Conservation (phyloP, 2,329 filamentous ascomycete species). For the Neofusicoccum kwambonambiense region DNA sequence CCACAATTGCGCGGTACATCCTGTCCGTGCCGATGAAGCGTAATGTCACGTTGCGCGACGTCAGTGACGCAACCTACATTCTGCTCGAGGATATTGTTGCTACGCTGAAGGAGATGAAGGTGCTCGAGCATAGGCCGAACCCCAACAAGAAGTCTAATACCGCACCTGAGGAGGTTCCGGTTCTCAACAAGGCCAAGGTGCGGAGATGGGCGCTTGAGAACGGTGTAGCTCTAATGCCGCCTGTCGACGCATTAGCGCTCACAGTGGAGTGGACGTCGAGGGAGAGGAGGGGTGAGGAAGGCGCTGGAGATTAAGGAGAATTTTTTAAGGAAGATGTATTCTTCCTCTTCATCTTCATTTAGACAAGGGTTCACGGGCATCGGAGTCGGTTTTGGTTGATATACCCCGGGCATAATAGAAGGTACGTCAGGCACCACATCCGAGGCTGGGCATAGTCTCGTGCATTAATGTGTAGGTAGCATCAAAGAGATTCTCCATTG, state of each 20-base stretch:
- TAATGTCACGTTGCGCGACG: slow-evolving; percentile 65
- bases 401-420: slow-evolving; percentile 14
- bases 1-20: slow-evolving; percentile 72
- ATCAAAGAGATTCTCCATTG: neutral
- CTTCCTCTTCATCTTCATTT: neutral
- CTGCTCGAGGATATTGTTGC: slow-evolving; percentile 77
- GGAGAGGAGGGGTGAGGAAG: neutral
- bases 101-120: slow-evolving; percentile 75
- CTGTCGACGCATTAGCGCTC: slow-evolving; percentile 6
- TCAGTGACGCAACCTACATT: slow-evolving; percentile 80
- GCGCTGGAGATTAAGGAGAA: neutral
- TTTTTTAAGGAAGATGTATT: neutral
- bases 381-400: neutral
- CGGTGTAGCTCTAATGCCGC: slow-evolving; percentile 10
- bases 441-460: neutral
- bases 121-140: slow-evolving; percentile 6
- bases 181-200: slow-evolving; percentile 17
- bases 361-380: neutral
- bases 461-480: neutral
- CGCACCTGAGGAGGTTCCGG: neutral
- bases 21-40: slow-evolving; percentile 47
- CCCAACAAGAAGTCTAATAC: neutral
- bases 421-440: neutral
- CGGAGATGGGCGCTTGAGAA: slow-evolving; percentile 15
- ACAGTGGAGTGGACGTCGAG: neutral